phyloP scores from a whole-genome alignment of 305 asterid species.

The Petunia hybrid region DNA sequence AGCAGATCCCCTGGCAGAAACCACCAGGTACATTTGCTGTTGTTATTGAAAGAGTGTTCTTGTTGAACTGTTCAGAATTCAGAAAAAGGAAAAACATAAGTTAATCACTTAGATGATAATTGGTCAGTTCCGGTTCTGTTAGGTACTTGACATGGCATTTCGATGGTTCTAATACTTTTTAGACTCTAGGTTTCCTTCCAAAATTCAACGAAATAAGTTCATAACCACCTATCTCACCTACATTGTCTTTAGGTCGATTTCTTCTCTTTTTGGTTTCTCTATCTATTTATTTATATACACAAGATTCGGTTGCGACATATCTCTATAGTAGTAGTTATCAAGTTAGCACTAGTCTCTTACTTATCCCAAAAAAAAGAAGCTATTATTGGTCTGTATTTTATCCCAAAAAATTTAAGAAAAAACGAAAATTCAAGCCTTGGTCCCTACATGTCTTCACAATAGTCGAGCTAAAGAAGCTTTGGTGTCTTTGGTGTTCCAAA shows the following conservation, averaged over 20 bases:
- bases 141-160: too few species aligned
- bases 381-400: background rate
- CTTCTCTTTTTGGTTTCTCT: background rate
- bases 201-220: background rate
- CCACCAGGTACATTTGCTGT: constrained; percentile 78
- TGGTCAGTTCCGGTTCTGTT: too few species aligned
- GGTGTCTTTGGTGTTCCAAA: constrained; percentile 15
- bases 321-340: constrained; percentile 24
- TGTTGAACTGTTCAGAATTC: constrained; percentile 6
- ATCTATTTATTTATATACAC: background rate
- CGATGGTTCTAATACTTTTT: background rate
- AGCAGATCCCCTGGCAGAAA: constrained; percentile 71
- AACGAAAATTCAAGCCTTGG: background rate
- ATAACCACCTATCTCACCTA: background rate
- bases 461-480: background rate
- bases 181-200: constrained; percentile 6
- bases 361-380: background rate
- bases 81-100: background rate
- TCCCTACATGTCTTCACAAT: background rate
- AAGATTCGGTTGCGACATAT: background rate
- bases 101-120: background rate
- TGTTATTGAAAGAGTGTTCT: constrained; percentile 29
- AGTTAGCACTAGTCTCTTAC: background rate
- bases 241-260: constrained; percentile 1
- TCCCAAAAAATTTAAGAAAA: background rate